A percentile compares a stretch with the other conserved stretches of the same genome.
Evolutionary conservation across 305 asterid species (phyloP).

Genomic region (Euphrasia arctica): DNA sequence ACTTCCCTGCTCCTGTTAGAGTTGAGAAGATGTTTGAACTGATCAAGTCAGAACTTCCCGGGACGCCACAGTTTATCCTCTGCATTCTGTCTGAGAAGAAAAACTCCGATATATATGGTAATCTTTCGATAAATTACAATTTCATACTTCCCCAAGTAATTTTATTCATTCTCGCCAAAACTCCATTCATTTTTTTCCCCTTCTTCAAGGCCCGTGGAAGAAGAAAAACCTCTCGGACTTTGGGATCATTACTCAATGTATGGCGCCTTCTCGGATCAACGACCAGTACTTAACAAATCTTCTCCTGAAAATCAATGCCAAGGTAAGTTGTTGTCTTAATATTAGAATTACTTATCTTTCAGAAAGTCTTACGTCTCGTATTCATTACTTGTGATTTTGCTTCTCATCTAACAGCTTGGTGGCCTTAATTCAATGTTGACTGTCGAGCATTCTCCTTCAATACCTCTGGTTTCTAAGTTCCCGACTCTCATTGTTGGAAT

Average conservation of each 20-base stretch:
- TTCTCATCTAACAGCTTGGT: conserved; percentile 50
- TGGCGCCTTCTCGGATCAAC: conserved; percentile 53
- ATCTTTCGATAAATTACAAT: not conserved
- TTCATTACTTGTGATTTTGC: not conserved
- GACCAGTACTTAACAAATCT: conserved; percentile 73
- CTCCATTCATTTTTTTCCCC: not conserved
- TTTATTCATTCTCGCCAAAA: not conserved
- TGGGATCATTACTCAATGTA: conserved; percentile 67
- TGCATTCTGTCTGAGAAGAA: conserved; percentile 71
- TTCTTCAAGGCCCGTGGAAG: conserved; percentile 72
- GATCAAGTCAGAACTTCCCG: conserved; percentile 41
- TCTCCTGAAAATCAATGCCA: conserved; percentile 66
- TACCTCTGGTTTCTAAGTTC: conserved; percentile 42
- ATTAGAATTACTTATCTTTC: not conserved
- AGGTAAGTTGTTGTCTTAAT: conserved; percentile 34
- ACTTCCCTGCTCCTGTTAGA: conserved; percentile 44
- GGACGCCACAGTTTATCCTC: conserved; percentile 52
- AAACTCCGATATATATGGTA: conserved; percentile 70
- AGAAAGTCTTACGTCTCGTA: not conserved
- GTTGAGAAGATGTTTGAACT: conserved; percentile 52
- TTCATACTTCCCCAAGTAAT: not conserved
- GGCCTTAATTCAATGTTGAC: conserved; percentile 61
- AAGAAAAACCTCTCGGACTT: conserved; percentile 42
- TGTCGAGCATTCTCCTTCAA: conserved; percentile 35
- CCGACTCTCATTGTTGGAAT: conserved; percentile 75